Base-by-base conservation (phyloP, 495 filamentous ascomycete genomes). In the Penicillium parvum region DNA sequence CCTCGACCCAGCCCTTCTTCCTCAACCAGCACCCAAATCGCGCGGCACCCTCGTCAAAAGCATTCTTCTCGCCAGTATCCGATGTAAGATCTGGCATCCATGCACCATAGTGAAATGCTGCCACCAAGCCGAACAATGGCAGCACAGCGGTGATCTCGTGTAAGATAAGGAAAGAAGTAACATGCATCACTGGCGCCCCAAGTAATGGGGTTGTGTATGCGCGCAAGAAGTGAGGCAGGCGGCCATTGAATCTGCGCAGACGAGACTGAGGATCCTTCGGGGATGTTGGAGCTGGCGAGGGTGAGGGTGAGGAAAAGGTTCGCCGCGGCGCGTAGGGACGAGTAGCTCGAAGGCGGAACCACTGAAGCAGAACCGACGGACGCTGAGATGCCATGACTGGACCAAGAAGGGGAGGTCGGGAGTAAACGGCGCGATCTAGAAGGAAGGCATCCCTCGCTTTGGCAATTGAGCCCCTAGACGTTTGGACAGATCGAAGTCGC, bases 131-230 rank as follows among this genome's bases (percentile, higher is more conserved):
- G 19, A 90, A 60, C 0, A 97, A 63, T 1, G 92, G 90, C 3
- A 89, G 47, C 10, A 96, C 63, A 12, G 92, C 92, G 0, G 92
- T 96, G 22, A 94, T 44, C 60, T 98, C 92, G 71, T 98, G 92
- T 0, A 98, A 76, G 28, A 96, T 68, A 7, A 98, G 66, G 61
- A 98, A 98, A 3, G 92, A 79, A 5, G 81, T 80, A 27, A 96
- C 71, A 66, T 96, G 88, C 3, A 86, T 85, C 16, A 88, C 49
- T 0, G 92, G 91, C 7, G 89, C 90, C 34, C 73, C 68, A 43
- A 82, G 73, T 7, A 98, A 74, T 12, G 79, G 78, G 11, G 65
- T 64, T 26, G 85, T 82, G 64, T 86, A 88, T 28, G 63, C 64
- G 16, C 74, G 83, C 12, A 95, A 73, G 53, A 78, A 79, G 4